Evolutionary conservation across 2,329 filamentous ascomycete genomes (phyloP).

Genomic region (Curvularia eragrostidis): DNA sequence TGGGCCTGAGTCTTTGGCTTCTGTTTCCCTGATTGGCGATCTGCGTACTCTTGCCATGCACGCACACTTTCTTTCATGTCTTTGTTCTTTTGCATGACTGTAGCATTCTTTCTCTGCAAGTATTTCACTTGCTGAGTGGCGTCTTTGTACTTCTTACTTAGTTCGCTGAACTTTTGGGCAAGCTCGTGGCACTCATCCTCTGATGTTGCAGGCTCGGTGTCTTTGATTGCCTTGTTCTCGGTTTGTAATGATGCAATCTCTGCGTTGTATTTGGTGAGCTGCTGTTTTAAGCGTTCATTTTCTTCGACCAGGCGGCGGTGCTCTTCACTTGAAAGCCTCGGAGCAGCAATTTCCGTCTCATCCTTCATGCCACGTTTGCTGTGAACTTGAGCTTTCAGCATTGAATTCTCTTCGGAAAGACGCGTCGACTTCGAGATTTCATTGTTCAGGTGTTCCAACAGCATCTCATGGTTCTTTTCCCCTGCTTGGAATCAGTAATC

Average conservation of each 20-base stretch:
- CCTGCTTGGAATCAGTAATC: constrained; percentile 23
- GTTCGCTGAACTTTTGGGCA: constrained; percentile 39
- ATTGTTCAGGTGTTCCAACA: constrained; percentile 36
- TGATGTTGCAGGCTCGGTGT: constrained; percentile 5
- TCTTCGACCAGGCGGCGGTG: constrained; percentile 23
- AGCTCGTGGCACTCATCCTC: constrained; percentile 38
- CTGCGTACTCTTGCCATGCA: constrained; percentile 48
- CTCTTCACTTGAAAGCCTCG: background rate
- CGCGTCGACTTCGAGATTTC: constrained; percentile 36
- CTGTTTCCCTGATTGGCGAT: constrained; percentile 38
- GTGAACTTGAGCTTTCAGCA: constrained; percentile 7
- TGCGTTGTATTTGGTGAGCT: constrained; percentile 4
- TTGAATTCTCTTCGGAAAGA: constrained; percentile 33
- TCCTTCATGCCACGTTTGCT: background rate
- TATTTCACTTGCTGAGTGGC: constrained; percentile 40
- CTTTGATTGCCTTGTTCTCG: constrained; percentile 5
- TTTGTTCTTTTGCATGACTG: constrained; percentile 46
- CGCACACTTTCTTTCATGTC: constrained; percentile 51
- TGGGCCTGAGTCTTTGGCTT: constrained; percentile 26
- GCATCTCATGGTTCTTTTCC: constrained; percentile 38
- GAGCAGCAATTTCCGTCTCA: background rate
- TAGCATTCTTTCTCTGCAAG: constrained; percentile 41
- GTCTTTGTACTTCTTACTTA: constrained; percentile 43
- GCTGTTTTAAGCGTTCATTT: constrained; percentile 12
- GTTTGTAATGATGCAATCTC: constrained; percentile 1